A percentile compares a stretch with the other conserved stretches of the same genome.
Conservation (phyloP, 768 basidiomycete genomes). For the Scleroderma citrinum region DNA sequence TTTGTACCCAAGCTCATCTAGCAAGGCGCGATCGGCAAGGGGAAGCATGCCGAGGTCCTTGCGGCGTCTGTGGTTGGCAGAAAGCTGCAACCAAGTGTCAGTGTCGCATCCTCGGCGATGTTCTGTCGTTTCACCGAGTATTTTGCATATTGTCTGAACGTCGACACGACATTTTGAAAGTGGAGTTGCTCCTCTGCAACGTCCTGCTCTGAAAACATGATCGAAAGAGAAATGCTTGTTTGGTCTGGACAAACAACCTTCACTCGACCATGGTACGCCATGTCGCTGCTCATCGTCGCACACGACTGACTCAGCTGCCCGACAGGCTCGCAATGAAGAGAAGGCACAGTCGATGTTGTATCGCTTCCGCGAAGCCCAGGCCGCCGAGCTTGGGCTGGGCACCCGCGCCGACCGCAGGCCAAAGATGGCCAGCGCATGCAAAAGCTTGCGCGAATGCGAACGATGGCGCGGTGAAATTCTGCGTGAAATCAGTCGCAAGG, state of each 20-base stretch:
- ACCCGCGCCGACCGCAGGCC: slow-evolving; percentile 82
- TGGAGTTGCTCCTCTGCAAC: slow-evolving; percentile 59
- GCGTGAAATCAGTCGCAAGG: slow-evolving; percentile 91
- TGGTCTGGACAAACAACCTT: too few species aligned
- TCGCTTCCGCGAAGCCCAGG: slow-evolving; percentile 95
- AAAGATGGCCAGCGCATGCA: slow-evolving; percentile 87
- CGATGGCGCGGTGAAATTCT: slow-evolving; percentile 95
- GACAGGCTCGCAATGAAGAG: slow-evolving; percentile 93
- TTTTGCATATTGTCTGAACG: slow-evolving; percentile 70
- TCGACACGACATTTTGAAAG: slow-evolving; percentile 68
- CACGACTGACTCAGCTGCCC: too few species aligned
- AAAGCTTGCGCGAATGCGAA: slow-evolving; percentile 89
- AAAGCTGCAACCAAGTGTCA: slow-evolving; percentile 33
- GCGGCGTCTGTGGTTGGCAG: slow-evolving; percentile 59
- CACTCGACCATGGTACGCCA: too few species aligned
- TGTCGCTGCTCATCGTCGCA: too few species aligned
- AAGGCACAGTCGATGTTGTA: slow-evolving; percentile 95
- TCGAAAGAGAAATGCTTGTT: not conserved
- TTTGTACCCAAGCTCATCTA: slow-evolving; percentile 67
- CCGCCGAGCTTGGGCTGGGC: slow-evolving; percentile 89
- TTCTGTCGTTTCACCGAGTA: slow-evolving; percentile 52
- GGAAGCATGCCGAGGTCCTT: slow-evolving; percentile 75
- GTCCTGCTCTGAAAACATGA: slow-evolving; percentile 25
- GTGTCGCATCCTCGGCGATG: not conserved
- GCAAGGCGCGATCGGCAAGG: slow-evolving; percentile 58